Base-by-base conservation (phyloP, 1,284 basidiomycete species). In the Mrakiaceae sp. region DNA sequence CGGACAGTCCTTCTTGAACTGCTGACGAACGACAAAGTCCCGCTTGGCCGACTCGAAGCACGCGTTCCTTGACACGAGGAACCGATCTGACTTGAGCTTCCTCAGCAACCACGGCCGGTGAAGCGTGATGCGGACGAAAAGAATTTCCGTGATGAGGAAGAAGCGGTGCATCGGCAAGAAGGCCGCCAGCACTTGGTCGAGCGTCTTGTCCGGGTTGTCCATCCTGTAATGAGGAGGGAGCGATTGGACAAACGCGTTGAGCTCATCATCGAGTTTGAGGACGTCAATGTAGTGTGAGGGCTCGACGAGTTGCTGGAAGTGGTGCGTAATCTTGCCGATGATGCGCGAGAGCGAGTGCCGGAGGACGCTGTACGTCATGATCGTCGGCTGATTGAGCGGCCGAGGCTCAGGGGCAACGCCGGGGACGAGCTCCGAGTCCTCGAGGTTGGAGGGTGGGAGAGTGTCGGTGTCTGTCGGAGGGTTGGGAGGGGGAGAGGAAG, bases 241-340 rank as follows among this genome's bases (percentile, higher is more conserved):
- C 63, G 79, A 78, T 57, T 82, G 79, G 67, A 88, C 84, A 73
- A 92, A 94, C 70, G 82, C 83, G 64, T 90, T 79, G 14, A 97
- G 77, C 68, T 96, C 90, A 52, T 90, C 87, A 72, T 97, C 93
- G 58, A 97, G 80, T 1, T 81, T 78, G 53, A 89, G 76, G 50
- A 94, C 90, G 71, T 96, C 91, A 11, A 85, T 83, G 73, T 96
- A 96, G 71, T 90, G 87, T 60, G 86, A 87, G 60, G 82, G 83
- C 61, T 85, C 83, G 64, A 86, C 83, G 27, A 95, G 85, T 77
- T 91, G 88, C 75, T 97, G 94, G 76, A 94, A 97, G 75, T 95
- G 90, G 72, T 95, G 92, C 57, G 92, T 91, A 71, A 97, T 92
- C 54, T 86, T 84, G 42, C 93, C 94, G 68, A 94, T 94, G 67